Base-by-base conservation (phyloP, 208 protist species). In the Acanthamoeba rhysodes region DNA sequence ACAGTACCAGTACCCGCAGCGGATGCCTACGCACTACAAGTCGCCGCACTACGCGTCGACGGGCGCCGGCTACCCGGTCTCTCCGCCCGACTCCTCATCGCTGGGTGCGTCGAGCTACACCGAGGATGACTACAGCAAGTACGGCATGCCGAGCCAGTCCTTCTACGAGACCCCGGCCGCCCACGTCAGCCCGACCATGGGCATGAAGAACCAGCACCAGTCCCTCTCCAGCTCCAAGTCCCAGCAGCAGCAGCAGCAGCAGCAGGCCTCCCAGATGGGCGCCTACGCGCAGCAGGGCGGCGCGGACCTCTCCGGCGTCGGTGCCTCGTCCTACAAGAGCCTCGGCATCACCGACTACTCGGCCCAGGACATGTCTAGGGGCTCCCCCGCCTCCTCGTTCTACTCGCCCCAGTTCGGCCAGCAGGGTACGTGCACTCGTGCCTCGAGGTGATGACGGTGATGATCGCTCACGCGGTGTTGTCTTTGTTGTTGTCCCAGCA, bases 371-470 rank as follows among this genome's bases (percentile, higher is more conserved):
- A 41, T 82, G 34, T 82, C 74, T 20, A 41, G 74, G 34, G 45
- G 64, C n/a, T 72, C 74, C 34, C 37, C 37, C 16, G 68, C 68
- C 68, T 48, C 68, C 32, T 82, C 74, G 12, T 82, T 82, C 74
- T 82, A 82, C 74, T 82, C 74, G 74, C 74, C 74, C 20, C 74
- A 82, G 74, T 82, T 82, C 29, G 29, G 74, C 74, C 74, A 82
- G 24, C 74, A 82, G 37, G 74, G 74, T 82, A 53, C 74, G 9
- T 29, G 20, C 32, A 37, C 32, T 10, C 66, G 10, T 27, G 12
- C 4, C 66, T 32, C 55, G 16, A 24, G 55, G 10, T 62, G 55
- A 12, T 62, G 55, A 62, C 4, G 55, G 27, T 32, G 37, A 41
- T 41, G 37, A 41, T 41, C 2, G 37, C 37, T 41, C 37, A 41